Percentiles rank a stretch among this genome's conserved stretches.
phyloP scores from a whole-genome alignment of 208 protist species.

The Entamoeba histolytica region DNA sequence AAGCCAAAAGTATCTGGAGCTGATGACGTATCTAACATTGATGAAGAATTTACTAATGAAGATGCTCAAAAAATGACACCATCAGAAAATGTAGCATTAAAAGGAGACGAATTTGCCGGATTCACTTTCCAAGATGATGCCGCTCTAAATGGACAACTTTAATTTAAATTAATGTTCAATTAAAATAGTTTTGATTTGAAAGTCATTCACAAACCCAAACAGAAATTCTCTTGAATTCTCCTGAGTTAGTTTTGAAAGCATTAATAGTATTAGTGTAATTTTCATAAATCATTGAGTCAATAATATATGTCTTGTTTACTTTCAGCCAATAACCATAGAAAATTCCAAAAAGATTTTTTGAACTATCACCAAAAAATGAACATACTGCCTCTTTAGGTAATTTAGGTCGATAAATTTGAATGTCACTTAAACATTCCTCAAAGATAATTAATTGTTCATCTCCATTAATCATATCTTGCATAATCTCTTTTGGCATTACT shows the following conservation, averaged over 20 bases:
- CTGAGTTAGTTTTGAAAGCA: background rate
- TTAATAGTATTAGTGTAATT: background rate
- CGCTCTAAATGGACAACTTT: no score
- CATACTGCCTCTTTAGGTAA: background rate
- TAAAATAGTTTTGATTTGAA: no score
- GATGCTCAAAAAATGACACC: background rate
- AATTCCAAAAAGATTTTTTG: background rate
- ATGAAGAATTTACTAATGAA: background rate
- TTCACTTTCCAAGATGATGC: no score
- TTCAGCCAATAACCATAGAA: background rate
- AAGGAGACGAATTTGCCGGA: no score
- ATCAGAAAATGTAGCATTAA: no score
- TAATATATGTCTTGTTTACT: background rate
- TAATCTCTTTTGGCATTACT: background rate
- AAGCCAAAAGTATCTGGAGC: slow-evolving; percentile 3
- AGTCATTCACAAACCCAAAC: background rate
- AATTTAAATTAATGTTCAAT: no score
- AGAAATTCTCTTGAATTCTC: background rate
- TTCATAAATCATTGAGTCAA: background rate
- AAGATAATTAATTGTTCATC: background rate
- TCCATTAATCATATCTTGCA: background rate
- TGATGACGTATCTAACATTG: background rate
- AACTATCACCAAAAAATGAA: background rate
- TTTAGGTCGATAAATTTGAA: background rate
- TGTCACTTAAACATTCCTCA: background rate